phyloP scores from a whole-genome alignment of 345 rosid genomes.

The Citrus hindsii region DNA sequence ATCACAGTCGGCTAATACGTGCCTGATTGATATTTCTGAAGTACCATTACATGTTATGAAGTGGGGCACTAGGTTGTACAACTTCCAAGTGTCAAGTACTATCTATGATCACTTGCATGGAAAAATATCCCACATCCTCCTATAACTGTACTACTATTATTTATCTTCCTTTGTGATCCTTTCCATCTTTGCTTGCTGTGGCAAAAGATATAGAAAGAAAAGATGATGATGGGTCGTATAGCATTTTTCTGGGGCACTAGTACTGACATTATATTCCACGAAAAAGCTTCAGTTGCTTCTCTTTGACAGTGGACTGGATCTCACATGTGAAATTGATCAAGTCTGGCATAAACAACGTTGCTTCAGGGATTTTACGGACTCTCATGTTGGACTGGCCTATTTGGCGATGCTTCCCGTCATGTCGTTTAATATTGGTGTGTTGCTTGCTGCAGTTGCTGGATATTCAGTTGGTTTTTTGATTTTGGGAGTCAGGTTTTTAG shows the following conservation, averaged over 20 bases:
- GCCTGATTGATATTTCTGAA: neutral
- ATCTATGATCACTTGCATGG: neutral
- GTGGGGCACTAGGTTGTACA: neutral
- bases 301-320: conserved; percentile 35
- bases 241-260: conserved; percentile 28
- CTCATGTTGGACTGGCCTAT: conserved; percentile 17
- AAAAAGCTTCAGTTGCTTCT: conserved; percentile 5
- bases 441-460: conserved; percentile 28
- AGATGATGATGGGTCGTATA: conserved; percentile 13
- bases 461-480: conserved; percentile 25
- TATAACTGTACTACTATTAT: neutral
- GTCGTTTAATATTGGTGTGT: conserved; percentile 24
- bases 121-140: neutral
- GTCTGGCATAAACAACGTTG: neutral
- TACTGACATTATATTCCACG: conserved; percentile 27
- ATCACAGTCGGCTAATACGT: neutral
- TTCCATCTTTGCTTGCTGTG: neutral
- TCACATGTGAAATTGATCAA: conserved; percentile 25
- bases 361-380: conserved; percentile 16
- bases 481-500: conserved; percentile 19
- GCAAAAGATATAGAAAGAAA: neutral
- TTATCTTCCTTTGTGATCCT: neutral
- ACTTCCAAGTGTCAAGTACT: neutral
- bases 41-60: neutral
- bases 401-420: conserved; percentile 35